Evolutionary conservation across 2,329 filamentous ascomycete species (phyloP).

Genomic region (Ophiocordyceps polyrhachis-furcata): DNA sequence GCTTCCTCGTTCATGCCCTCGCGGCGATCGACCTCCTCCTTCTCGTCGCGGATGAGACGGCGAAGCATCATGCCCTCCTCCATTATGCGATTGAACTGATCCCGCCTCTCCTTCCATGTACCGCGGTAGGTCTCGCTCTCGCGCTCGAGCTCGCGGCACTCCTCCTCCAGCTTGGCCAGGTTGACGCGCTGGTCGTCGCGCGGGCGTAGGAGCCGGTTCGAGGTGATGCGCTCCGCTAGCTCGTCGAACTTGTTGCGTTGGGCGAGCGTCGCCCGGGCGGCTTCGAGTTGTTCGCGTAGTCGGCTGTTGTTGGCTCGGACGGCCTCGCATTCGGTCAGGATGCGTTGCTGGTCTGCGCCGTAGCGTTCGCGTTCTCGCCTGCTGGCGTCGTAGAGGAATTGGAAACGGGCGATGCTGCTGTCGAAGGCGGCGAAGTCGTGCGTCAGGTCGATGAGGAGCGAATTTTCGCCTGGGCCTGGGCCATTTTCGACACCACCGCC

Average conservation of each 20-base stretch:
- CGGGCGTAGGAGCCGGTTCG: constrained; percentile 58
- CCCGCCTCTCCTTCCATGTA: constrained; percentile 69
- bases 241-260: constrained; percentile 77
- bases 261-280: constrained; percentile 54
- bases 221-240: constrained; percentile 70
- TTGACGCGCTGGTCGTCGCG: constrained; percentile 68
- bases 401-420: constrained; percentile 68
- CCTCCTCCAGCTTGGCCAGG: constrained; percentile 65
- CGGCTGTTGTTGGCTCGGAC: constrained; percentile 59
- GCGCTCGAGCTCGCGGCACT: constrained; percentile 71
- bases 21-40: constrained; percentile 77
- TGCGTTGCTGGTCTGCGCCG: constrained; percentile 58
- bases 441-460: constrained; percentile 63
- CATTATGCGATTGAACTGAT: constrained; percentile 77
- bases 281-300: constrained; percentile 57
- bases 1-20: constrained; percentile 61
- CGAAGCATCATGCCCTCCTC: constrained; percentile 79
- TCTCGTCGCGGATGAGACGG: constrained; percentile 78
- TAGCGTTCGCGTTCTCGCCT: constrained; percentile 69
- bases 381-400: constrained; percentile 73
- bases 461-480: constrained; percentile 16
- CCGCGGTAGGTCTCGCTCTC: constrained; percentile 66
- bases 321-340: constrained; percentile 56
- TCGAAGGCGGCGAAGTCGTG: constrained; percentile 83
- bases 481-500: too few relatives aligned